phyloP scores from a whole-genome alignment of 2,329 filamentous ascomycete genomes.

The Dryadomyces sulphureus region DNA sequence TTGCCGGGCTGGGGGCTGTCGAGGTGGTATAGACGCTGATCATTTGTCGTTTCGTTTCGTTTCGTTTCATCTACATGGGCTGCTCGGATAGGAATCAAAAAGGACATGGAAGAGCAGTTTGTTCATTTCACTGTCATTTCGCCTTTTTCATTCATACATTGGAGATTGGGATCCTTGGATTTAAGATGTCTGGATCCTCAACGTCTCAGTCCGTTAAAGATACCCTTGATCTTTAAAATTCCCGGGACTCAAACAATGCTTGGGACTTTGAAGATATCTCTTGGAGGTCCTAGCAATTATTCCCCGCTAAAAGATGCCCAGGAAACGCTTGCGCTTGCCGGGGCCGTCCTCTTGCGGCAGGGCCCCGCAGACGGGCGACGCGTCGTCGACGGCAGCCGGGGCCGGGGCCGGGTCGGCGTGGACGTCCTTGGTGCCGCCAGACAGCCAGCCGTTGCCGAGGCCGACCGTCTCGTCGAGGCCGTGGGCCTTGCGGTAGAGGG shows the following conservation, averaged over 20 bases:
- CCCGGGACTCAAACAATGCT: too few relatives aligned
- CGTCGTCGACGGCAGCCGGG: slow-evolving; percentile 18
- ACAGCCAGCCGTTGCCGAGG: slow-evolving; percentile 19
- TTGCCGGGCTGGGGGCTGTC: slow-evolving; percentile 66
- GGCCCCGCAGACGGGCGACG: slow-evolving; percentile 10
- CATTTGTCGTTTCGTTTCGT: slow-evolving; percentile 3
- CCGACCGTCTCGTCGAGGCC: slow-evolving; percentile 53
- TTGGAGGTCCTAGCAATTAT: too few relatives aligned
- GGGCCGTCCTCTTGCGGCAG: slow-evolving; percentile 27
- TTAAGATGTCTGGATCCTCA: too few relatives aligned
- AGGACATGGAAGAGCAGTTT: not conserved
- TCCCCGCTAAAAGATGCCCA: slow-evolving; percentile 55
- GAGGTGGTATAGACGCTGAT: slow-evolving; percentile 36
- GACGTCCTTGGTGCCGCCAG: slow-evolving; percentile 16
- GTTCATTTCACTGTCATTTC: too few relatives aligned
- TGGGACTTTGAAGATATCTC: too few relatives aligned
- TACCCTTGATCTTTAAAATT: too few relatives aligned
- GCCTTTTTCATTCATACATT: too few relatives aligned
- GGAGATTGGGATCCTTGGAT: too few relatives aligned
- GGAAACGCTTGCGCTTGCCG: slow-evolving; percentile 55
- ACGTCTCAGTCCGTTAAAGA: too few relatives aligned
- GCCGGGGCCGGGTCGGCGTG: slow-evolving; percentile 16
- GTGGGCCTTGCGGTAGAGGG: slow-evolving; percentile 73
- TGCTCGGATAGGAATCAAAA: not conserved
- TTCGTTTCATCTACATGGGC: slow-evolving; percentile 1